These are phyloP conservation scores for Cochlearia excelsa DNA, from an alignment of 345 rosid species.

Conservation along the genomic window DNA sequence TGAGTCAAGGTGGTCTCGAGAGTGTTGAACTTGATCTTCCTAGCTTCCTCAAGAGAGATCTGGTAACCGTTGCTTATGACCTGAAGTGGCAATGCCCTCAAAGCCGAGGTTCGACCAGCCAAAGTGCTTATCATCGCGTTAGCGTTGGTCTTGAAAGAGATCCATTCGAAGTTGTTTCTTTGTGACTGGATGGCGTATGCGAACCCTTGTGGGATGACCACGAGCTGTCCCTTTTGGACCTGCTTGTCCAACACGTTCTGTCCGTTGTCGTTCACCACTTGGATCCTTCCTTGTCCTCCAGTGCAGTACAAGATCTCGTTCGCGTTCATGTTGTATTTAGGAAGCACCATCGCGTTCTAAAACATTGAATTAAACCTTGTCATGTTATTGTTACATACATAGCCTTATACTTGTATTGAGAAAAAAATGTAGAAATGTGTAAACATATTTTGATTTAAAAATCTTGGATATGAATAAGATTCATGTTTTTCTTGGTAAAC, in stretches of 20 bases:
- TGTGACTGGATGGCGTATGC: conserved; percentile 48
- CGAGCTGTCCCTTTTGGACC: conserved; percentile 53
- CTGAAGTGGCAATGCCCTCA: conserved; percentile 54
- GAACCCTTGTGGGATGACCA: conserved; percentile 66
- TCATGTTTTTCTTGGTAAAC: background rate
- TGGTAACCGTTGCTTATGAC: conserved; percentile 49
- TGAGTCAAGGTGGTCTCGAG: conserved; percentile 42
- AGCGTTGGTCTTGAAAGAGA: conserved; percentile 67
- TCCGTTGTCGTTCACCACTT: conserved; percentile 64
- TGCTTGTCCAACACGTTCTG: conserved; percentile 52
- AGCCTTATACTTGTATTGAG: background rate
- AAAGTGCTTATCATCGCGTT: conserved; percentile 50
- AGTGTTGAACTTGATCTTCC: conserved; percentile 47
- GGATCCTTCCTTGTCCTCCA: conserved; percentile 50
- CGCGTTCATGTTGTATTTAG: conserved; percentile 70
- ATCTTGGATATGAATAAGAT: background rate
- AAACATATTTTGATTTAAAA: too few relatives aligned
- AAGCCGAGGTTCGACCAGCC: conserved; percentile 55
- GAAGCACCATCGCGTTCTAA: conserved; percentile 58
- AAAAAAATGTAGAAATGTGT: too few relatives aligned
- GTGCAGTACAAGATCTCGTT: conserved; percentile 61
- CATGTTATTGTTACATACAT: background rate
- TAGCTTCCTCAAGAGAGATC: conserved; percentile 58
- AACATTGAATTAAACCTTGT: background rate
- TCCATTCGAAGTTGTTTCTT: conserved; percentile 55